Percentiles rank a stretch among this genome's conserved stretches.
These are phyloP conservation scores for Camptophora hylomeconis DNA, from an alignment of 2,329 filamentous ascomycete genomes.

Conservation along the genomic window DNA sequence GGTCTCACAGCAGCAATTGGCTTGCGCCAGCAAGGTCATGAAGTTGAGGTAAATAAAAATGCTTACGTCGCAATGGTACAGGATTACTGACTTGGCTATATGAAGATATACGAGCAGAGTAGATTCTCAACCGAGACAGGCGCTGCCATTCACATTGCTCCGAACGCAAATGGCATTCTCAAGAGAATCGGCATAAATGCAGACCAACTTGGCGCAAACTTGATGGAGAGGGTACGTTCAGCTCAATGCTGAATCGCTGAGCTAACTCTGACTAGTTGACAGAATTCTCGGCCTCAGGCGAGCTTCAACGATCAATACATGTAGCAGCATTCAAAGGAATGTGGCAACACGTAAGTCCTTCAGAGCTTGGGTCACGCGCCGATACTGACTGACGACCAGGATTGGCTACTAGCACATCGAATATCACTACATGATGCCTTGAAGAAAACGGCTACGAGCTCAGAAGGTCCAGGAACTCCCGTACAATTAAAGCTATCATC, in stretches of 20 bases:
- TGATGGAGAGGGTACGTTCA: too few species aligned
- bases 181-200: conserved; percentile 30
- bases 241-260: too few species aligned
- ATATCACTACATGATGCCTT: conserved; percentile 40
- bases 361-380: not conserved
- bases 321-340: conserved; percentile 25
- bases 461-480: conserved; percentile 22
- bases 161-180: conserved; percentile 48
- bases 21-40: conserved; percentile 39
- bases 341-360: conserved; percentile 33
- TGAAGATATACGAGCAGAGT: conserved; percentile 44
- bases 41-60: conserved; percentile 42
- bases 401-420: conserved; percentile 42
- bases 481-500: conserved; percentile 30
- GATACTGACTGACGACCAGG: conserved; percentile 19
- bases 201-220: conserved; percentile 28
- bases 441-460: conserved; percentile 32
- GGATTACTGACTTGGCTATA: conserved; percentile 26
- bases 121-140: conserved; percentile 30
- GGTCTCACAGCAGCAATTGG: conserved; percentile 29
- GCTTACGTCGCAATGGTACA: too few species aligned
- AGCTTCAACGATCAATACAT: conserved; percentile 16
- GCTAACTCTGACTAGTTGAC: too few species aligned
- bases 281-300: not conserved
- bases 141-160: conserved; percentile 49